A percentile compares a stretch with the other conserved stretches of the same genome.
These are phyloP conservation scores for Crotalaria pallida DNA, from an alignment of 306 rosid genomes.

Conservation along the genomic window DNA sequence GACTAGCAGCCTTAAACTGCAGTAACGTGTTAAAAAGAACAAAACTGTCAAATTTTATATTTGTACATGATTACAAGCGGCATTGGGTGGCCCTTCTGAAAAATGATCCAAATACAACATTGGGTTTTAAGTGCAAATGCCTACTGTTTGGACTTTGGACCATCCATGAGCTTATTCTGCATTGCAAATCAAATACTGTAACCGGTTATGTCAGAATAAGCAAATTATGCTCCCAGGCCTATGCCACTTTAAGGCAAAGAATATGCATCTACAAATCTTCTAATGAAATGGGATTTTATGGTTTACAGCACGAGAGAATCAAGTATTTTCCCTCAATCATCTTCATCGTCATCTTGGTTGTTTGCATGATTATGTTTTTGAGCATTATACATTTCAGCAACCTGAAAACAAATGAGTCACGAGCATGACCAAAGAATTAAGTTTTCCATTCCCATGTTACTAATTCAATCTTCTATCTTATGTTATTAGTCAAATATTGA, in stretches of 20 bases:
- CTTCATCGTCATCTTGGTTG: constrained; percentile 59
- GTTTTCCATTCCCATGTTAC: not conserved
- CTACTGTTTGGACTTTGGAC: constrained; percentile 18
- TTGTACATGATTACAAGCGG: not conserved
- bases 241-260: constrained; percentile 18
- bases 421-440: not conserved
- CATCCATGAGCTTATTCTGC: constrained; percentile 5
- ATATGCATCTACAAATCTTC: constrained; percentile 1
- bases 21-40: constrained; percentile 3
- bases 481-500: not conserved
- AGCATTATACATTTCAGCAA: constrained; percentile 83
- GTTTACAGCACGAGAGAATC: constrained; percentile 13
- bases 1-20: not conserved
- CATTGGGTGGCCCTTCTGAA: not conserved
- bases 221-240: constrained; percentile 2
- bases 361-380: constrained; percentile 57
- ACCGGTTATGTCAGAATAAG: not conserved
- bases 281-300: not conserved
- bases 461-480: not conserved
- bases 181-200: not conserved
- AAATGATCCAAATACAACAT: constrained; percentile 3
- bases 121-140: not conserved
- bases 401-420: constrained; percentile 42
- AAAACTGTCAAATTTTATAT: not conserved
- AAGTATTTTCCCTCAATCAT: constrained; percentile 39